Conservation (phyloP, 371 early-diverging fungal genomes). For the Mucor sp. region DNA sequence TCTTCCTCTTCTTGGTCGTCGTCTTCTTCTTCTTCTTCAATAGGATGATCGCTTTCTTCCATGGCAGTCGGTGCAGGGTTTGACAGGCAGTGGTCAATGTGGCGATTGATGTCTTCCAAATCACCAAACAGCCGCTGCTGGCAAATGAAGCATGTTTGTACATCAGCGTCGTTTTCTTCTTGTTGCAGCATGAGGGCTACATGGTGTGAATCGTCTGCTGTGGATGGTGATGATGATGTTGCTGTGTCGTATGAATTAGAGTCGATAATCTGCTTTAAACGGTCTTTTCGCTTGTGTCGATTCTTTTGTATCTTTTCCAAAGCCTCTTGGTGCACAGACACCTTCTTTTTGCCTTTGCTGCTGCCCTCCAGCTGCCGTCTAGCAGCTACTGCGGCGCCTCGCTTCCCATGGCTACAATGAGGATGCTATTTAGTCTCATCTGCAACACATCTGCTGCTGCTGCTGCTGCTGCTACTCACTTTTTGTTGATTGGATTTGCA, state of each 20-base stretch:
- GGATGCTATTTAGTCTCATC: not conserved
- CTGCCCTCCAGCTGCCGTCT: slow-evolving; percentile 48
- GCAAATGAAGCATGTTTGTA: slow-evolving; percentile 76
- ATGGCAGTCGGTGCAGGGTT: slow-evolving; percentile 17
- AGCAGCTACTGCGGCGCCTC: slow-evolving; percentile 62
- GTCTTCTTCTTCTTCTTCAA: not conserved
- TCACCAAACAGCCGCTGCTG: slow-evolving; percentile 61
- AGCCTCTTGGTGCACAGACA: slow-evolving; percentile 46
- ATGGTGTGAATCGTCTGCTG: not conserved
- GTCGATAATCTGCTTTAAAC: slow-evolving; percentile 19
- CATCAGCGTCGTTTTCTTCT: slow-evolving; percentile 14
- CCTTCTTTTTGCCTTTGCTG: slow-evolving; percentile 33
- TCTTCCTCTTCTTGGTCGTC: not conserved
- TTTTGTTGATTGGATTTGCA: slow-evolving; percentile 26
- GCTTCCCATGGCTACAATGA: slow-evolving; percentile 49
- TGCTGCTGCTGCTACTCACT: too few species aligned
- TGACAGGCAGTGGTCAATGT: slow-evolving; percentile 72
- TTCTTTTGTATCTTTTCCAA: slow-evolving; percentile 47
- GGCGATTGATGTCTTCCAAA: slow-evolving; percentile 62
- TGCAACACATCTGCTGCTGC: too few species aligned
- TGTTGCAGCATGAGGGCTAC: not conserved
- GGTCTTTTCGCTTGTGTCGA: slow-evolving; percentile 22
- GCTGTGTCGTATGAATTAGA: slow-evolving; percentile 11
- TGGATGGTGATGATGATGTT: not conserved
- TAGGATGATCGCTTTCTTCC: not conserved